Base-by-base conservation (phyloP, 768 basidiomycete species). In the Amanita rubescens region DNA sequence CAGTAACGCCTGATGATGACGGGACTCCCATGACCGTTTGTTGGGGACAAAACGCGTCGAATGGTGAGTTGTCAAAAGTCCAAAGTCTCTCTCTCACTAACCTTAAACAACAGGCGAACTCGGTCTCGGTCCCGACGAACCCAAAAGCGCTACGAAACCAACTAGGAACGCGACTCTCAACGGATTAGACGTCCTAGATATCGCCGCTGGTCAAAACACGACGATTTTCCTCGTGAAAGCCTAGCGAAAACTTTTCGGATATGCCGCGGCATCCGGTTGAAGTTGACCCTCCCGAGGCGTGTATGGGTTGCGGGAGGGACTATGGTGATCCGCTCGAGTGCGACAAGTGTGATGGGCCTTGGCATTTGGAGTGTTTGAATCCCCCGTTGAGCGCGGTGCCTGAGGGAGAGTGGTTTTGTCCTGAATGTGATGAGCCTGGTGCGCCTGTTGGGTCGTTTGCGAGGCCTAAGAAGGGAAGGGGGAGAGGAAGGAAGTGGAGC, bases 261-360 rank as follows among this genome's bases (percentile, higher is more conserved):
- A 72, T 95, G 52, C 84, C 84, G 10, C 75, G 94, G 38, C 87
- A 91, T 64, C 94, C 94, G 1, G 66, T 75, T 38, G 85, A 92
- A 38, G 73, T 94, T 17, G 71, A 76, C 27, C 77, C 85, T 5
- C 82, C 86, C 0, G 76, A 81, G 14, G 60, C 76, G 11, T 96
- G 94, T 66, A 71, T 87, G 11, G 74, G 80, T 14, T 97, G 94
- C 63, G 69, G 71, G 44, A 75, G 77, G 58, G 89, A 89, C 50
- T 72, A 79, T 22, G 87, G 83, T 15, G 73, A 78, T 33, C 84
- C 84, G 15, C 71, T 98, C 38, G 93, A 90, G 63, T 98, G 94
- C 61, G 94, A 97, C 65, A 94, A 93, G 89, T 98, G 94, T 64
- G 94, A 98, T 63, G 75, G 78, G 39, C 90, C 92, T 1, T 95